Percentiles rank a stretch among this genome's conserved stretches.
Conservation (phyloP, 768 basidiomycete genomes). For the Nidula microcarpa region DNA sequence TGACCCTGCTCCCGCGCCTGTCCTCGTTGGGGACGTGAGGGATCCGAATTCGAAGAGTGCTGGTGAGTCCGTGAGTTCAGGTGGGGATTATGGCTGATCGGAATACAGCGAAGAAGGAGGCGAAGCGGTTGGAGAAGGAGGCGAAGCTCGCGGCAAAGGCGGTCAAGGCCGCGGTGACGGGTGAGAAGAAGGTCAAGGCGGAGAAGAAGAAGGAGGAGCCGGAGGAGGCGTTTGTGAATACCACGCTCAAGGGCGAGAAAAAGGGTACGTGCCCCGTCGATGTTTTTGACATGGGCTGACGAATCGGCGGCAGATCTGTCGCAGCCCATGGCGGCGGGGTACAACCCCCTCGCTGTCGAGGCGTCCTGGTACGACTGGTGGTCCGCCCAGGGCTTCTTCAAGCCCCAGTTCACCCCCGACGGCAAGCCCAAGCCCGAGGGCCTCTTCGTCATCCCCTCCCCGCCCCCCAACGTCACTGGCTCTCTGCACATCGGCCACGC, state of each 20-base stretch:
- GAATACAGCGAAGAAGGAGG: slow-evolving; percentile 74
- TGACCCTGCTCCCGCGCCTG: neutral
- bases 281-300: neutral
- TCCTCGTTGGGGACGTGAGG: neutral
- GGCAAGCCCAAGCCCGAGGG: slow-evolving; percentile 62
- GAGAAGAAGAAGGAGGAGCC: slow-evolving; percentile 74
- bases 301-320: slow-evolving; percentile 61
- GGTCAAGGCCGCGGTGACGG: slow-evolving; percentile 40
- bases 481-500: slow-evolving; percentile 95
- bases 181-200: slow-evolving; percentile 71
- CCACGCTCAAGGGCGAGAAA: slow-evolving; percentile 87
- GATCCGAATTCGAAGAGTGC: slow-evolving; percentile 39
- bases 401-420: slow-evolving; percentile 59
- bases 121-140: slow-evolving; percentile 76
- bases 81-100: neutral
- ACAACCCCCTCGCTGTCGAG: slow-evolving; percentile 94
- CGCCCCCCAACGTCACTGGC: slow-evolving; percentile 97
- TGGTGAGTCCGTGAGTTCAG: slow-evolving; percentile 17
- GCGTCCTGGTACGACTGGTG: slow-evolving; percentile 99
- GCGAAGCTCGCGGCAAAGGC: slow-evolving; percentile 74
- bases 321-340: slow-evolving; percentile 85
- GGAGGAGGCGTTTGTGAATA: slow-evolving; percentile 76
- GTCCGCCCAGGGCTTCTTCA: slow-evolving; percentile 87
- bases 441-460: slow-evolving; percentile 80
- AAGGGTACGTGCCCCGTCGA: slow-evolving; percentile 59